Percentiles rank a stretch among this genome's conserved stretches.
These are phyloP conservation scores for Cordyceps cicadae DNA, from an alignment of 2,329 filamentous ascomycete genomes.

Conservation along the genomic window DNA sequence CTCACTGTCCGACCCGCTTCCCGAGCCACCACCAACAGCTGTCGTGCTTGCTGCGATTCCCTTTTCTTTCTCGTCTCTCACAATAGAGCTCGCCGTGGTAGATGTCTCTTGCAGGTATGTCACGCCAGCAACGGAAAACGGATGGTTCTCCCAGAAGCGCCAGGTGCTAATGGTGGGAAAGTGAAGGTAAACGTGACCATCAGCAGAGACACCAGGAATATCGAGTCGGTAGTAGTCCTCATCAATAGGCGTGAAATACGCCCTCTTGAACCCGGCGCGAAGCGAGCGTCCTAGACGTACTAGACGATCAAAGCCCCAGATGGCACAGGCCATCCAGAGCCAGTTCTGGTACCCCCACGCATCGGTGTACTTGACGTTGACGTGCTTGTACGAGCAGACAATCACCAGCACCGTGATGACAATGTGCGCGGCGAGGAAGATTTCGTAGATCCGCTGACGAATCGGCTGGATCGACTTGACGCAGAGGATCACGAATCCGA, in stretches of 20 bases:
- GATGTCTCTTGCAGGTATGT: conserved; percentile 12
- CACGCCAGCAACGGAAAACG: conserved; percentile 23
- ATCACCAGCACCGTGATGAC: conserved; percentile 31
- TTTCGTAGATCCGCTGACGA: conserved; percentile 31
- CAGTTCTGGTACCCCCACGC: conserved; percentile 35
- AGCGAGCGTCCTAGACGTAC: conserved; percentile 16
- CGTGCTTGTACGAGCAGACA: conserved; percentile 36
- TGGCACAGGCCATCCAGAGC: conserved; percentile 20
- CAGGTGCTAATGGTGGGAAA: conserved; percentile 23
- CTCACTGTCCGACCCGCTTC: not conserved
- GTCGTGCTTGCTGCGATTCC: not conserved
- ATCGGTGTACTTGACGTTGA: conserved; percentile 25
- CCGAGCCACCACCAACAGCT: not conserved
- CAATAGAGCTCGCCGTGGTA: not conserved
- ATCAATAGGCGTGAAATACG: conserved; percentile 21
- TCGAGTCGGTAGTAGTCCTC: conserved; percentile 24
- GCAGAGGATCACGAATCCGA: conserved; percentile 24
- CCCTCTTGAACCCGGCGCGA: conserved; percentile 19
- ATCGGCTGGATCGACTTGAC: conserved; percentile 27
- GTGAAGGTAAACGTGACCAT: conserved; percentile 24
- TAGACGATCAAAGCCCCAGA: conserved; percentile 24
- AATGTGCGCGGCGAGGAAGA: conserved; percentile 38
- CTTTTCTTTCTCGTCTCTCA: conserved; percentile 13
- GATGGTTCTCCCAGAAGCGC: conserved; percentile 26
- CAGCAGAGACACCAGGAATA: conserved; percentile 18